Percentiles rank a stretch among this genome's conserved stretches.
phyloP scores from a whole-genome alignment of 2,329 filamentous ascomycete genomes.

The Cercospora sp. region DNA sequence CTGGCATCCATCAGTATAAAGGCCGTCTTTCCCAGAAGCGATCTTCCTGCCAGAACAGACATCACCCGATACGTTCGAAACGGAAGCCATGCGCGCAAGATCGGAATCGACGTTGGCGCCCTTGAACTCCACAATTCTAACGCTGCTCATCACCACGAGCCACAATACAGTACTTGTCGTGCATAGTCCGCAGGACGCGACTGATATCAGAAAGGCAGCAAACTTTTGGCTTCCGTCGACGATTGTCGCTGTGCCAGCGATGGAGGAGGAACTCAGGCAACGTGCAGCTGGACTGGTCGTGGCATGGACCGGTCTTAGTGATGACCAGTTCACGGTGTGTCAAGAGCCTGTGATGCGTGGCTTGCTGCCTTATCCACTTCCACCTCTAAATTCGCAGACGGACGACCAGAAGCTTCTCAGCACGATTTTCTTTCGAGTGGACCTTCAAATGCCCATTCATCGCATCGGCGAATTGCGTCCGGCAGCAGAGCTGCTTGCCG shows the following conservation, averaged over 20 bases:
- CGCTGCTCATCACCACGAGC: background rate
- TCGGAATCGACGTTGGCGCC: background rate
- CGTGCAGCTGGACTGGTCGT: background rate
- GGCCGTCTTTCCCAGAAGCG: background rate
- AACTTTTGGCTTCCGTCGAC: conserved; percentile 7
- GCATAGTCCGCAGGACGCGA: background rate
- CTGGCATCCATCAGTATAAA: background rate
- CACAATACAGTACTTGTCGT: background rate
- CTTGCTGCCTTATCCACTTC: background rate
- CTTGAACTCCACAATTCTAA: background rate
- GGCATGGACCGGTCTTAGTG: background rate
- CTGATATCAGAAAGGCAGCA: background rate
- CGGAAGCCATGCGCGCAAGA: background rate
- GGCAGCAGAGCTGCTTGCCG: background rate
- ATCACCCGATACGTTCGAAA: background rate
- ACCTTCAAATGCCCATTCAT: background rate
- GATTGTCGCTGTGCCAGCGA: background rate
- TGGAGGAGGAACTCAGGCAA: background rate
- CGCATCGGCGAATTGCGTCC: background rate
- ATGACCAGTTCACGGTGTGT: background rate
- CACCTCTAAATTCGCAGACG: background rate
- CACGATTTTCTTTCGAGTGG: background rate
- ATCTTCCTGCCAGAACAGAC: background rate
- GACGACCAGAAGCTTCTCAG: background rate
- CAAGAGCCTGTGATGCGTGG: background rate